phyloP scores from a whole-genome alignment of 2,329 filamentous ascomycete species.

The Pseudocercospora crystallina region DNA sequence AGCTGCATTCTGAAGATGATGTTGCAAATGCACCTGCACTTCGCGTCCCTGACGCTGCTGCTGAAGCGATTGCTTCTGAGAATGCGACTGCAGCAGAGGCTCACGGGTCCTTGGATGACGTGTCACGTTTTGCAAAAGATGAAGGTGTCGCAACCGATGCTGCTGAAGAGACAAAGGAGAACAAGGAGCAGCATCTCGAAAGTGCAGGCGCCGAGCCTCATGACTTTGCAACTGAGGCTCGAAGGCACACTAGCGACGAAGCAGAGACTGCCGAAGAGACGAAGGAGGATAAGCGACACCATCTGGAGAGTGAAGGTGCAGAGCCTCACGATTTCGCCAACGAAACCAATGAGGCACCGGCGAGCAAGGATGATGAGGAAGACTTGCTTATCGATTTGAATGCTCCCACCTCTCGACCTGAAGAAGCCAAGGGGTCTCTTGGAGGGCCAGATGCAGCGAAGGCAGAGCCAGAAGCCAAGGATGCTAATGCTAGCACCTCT shows the following conservation, averaged over 20 bases:
- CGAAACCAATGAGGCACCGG: too few species aligned
- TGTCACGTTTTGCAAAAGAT: not conserved
- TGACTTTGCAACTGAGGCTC: not conserved
- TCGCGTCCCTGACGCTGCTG: constrained; percentile 14
- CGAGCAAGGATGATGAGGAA: not conserved
- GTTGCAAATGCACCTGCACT: constrained; percentile 2
- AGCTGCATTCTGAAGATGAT: not conserved
- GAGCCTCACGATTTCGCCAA: too few species aligned
- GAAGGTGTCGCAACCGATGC: constrained; percentile 8
- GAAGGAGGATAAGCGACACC: too few species aligned
- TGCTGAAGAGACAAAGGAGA: not conserved
- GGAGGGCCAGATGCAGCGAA: not conserved
- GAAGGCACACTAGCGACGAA: not conserved
- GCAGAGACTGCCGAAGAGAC: not conserved
- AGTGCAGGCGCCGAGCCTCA: not conserved
- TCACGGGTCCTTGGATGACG: constrained; percentile 8
- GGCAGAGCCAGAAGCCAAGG: not conserved
- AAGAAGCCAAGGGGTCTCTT: too few species aligned
- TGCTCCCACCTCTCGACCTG: too few species aligned
- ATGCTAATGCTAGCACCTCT: not conserved
- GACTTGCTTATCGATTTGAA: not conserved
- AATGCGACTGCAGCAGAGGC: constrained; percentile 15
- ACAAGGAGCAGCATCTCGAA: not conserved
- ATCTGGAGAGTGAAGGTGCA: too few species aligned
- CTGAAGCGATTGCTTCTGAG: constrained; percentile 16